Conservation (phyloP, 306 rosid species). For the Citrullus mucosospermus region DNA sequence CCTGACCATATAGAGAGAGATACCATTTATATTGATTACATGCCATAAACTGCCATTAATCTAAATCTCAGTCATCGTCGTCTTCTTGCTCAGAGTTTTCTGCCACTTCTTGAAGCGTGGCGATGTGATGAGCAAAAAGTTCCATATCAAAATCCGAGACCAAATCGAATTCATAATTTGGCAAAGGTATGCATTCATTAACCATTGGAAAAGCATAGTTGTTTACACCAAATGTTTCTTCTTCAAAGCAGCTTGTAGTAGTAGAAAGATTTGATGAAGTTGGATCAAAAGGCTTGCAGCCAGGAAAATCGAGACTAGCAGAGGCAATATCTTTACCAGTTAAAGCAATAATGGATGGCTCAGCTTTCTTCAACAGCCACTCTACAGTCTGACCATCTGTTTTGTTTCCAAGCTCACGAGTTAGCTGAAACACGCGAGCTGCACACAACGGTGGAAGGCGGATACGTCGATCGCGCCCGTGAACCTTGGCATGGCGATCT, state of each 20-base stretch:
- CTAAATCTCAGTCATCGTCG: background rate
- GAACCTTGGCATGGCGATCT: constrained; percentile 18
- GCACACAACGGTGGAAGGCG: constrained; percentile 30
- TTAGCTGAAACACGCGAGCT: constrained; percentile 34
- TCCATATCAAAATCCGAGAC: constrained; percentile 16
- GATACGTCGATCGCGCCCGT: constrained; percentile 25
- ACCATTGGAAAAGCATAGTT: background rate
- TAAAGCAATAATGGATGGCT: constrained; percentile 18
- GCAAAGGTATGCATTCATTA: background rate
- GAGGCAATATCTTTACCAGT: background rate
- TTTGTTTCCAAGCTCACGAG: constrained; percentile 28
- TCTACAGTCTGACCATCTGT: constrained; percentile 39
- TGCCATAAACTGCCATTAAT: background rate
- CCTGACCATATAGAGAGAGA: background rate
- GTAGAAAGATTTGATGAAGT: background rate
- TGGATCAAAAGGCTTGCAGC: background rate
- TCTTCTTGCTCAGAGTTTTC: background rate
- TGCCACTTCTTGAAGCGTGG: constrained; percentile 16
- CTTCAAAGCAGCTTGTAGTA: background rate
- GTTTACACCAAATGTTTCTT: background rate
- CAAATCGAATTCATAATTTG: constrained; percentile 21
- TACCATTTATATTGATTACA: background rate
- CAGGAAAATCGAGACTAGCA: background rate
- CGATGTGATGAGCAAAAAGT: constrained; percentile 22
- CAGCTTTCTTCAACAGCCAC: constrained; percentile 41